These are phyloP conservation scores for Panaeolus cyanescens DNA, from an alignment of 768 basidiomycete genomes.

Conservation along the genomic window DNA sequence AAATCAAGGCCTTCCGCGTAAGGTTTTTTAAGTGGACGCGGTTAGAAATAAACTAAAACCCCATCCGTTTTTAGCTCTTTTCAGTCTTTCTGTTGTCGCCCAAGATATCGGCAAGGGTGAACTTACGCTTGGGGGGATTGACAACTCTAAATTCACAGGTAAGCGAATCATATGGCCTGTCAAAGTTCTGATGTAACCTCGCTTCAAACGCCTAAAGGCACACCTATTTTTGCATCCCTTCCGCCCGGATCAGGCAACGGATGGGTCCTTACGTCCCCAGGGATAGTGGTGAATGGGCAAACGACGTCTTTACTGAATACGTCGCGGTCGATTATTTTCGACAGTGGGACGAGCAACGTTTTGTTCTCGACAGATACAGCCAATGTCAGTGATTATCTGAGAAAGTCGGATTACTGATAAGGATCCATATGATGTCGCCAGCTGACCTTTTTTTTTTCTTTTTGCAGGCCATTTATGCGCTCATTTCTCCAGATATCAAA, in stretches of 20 bases:
- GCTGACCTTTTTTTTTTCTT: conserved; percentile 7
- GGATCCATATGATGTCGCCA: neutral
- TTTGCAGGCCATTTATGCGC: conserved; percentile 52
- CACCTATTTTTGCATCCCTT: conserved; percentile 43
- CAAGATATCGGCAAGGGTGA: conserved; percentile 49
- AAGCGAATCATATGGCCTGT: conserved; percentile 11
- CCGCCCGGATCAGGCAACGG: conserved; percentile 34
- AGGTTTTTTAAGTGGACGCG: conserved; percentile 14
- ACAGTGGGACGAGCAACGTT: conserved; percentile 59
- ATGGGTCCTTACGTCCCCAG: conserved; percentile 49
- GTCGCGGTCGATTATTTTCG: conserved; percentile 51
- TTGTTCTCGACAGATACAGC: conserved; percentile 50
- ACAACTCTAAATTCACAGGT: conserved; percentile 54
- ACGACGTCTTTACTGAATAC: conserved; percentile 43
- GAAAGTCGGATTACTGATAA: neutral
- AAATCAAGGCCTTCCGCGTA: conserved; percentile 51
- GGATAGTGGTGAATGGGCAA: conserved; percentile 53
- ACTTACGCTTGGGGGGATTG: conserved; percentile 54
- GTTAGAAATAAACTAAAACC: neutral
- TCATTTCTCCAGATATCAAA: conserved; percentile 59
- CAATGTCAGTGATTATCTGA: conserved; percentile 32
- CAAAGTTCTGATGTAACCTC: conserved; percentile 8
- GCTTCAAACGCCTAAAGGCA: conserved; percentile 30
- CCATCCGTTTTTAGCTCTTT: conserved; percentile 37
- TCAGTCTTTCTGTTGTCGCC: conserved; percentile 54